A percentile compares a stretch with the other conserved stretches of the same genome.
Evolutionary conservation across 2,329 filamentous ascomycete species (phyloP).

Genomic region (Trichophyton schoenleinii): DNA sequence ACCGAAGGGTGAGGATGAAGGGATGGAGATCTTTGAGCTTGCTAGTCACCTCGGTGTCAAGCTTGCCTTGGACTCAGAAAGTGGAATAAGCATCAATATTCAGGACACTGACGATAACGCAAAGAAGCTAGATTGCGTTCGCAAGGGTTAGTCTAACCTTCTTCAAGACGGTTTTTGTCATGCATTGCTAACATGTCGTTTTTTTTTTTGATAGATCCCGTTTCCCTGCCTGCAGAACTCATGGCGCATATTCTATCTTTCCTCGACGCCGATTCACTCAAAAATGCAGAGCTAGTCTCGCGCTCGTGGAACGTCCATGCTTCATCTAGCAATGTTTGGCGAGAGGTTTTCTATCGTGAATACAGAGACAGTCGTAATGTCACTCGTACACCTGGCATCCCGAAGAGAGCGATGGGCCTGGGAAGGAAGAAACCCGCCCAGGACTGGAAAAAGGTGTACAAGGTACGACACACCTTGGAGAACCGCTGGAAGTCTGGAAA

Average conservation of each 20-base stretch:
- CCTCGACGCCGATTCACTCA: conserved; percentile 46
- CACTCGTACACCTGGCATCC: neutral
- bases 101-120: conserved; percentile 27
- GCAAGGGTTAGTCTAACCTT: conserved; percentile 21
- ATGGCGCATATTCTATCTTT: conserved; percentile 47
- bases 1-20: conserved; percentile 18
- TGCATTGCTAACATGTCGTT: conserved; percentile 12
- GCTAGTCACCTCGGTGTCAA: conserved; percentile 15
- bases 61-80: conserved; percentile 34
- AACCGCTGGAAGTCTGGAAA: conserved; percentile 66
- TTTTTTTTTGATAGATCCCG: conserved; percentile 35
- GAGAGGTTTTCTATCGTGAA: conserved; percentile 45
- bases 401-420: conserved; percentile 30
- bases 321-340: conserved; percentile 49
- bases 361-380: conserved; percentile 32
- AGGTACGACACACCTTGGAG: conserved; percentile 62
- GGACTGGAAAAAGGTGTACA: conserved; percentile 78
- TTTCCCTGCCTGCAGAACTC: conserved; percentile 47
- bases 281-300: conserved; percentile 45
- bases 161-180: neutral
- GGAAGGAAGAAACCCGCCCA: conserved; percentile 48
- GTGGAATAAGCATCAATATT: conserved; percentile 37
- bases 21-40: conserved; percentile 14
- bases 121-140: conserved; percentile 24
- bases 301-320: conserved; percentile 44